Base-by-base conservation (phyloP, 345 rosid genomes). In the Citrus hindsii region DNA sequence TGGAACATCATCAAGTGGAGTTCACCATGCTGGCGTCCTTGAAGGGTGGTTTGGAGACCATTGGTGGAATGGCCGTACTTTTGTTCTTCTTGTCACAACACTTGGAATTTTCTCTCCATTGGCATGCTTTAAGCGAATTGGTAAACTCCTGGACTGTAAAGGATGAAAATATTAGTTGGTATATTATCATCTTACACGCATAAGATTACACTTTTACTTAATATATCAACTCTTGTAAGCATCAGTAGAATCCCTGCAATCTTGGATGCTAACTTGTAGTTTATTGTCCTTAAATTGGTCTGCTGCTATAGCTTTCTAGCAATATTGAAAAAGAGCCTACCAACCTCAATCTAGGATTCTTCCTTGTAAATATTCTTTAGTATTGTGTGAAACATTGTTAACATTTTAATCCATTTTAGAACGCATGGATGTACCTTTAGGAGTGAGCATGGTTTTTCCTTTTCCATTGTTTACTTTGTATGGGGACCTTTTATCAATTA, bases 41-140 rank as follows among this genome's bases (percentile, higher is more conserved):
- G 96, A 94, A 84, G 97, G 91, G 40, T 94, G 98, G 98, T 91
- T 92, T 82, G 97, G 98, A 33, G 84, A 74, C 62, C 87, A 74
- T 51, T 96, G 97, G 97, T 94, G 97, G 95, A 91, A 90, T 67
- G 89, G 81, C 22, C 91, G 97, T 42, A 24, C 88, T 76, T 70
- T 85, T 76, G 87, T 92, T 84, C 92, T 96, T 80, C 80, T 89
- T 69, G 22, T 90, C 82, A 85, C 89, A 19, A 96, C 98, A 18
- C 81, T 94, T 3, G 85, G 73, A 76, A 77, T 91, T 67, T 87
- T 96, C 85, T 85, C 92, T 87, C 98, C 98, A 9, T 83, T 94
- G 79, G 93, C 95, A 19, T 89, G 92, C 80, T 88, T 92, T 70
- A 96, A 89, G 83, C 85, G 97, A 63, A 89, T 96, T 73, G 95